Evolutionary conservation across 2,329 filamentous ascomycete species (phyloP), one percentile per base, ranked within the genome.

Genomic region (Fusarium sp.): DNA sequence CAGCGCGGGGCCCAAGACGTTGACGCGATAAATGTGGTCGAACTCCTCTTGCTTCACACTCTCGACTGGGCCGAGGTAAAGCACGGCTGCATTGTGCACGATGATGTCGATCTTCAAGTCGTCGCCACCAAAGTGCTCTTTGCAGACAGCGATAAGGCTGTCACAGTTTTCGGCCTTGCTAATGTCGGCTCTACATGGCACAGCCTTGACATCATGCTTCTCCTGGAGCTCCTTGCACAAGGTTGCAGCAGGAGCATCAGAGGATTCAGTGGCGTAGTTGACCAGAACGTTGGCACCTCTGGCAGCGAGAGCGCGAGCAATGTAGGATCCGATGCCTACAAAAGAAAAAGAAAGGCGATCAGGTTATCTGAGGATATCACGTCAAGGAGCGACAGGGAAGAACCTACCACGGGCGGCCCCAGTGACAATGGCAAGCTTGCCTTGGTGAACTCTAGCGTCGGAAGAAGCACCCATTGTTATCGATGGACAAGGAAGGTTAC

Each of bases 141-240:
- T 75, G 58, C 77, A 83, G 80, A 92, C 89, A 70, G 89, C 84
- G 35, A 87, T 81, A 65, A 93, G 79, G 64, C 87, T 84, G 8
- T 86, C 84, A 5, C 88, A 89, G 10, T 88, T 88, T 20, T 85
- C 87, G 50, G 88, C 85, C 23, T 87, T 86, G 75, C 87, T 87
- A 78, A 93, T 88, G 81, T 92, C 91, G 37, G 91, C 91, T 80
- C 92, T 90, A 5, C 93, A 88, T 20, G 85, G 80, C 35, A 89
- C 80, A 54, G 89, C 89, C 68, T 84, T 85, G 73, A 89, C 81
- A 34, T 81, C 82, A 79, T 88, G 80, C 30, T 82, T 79, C 39
- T 80, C 76, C 60, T 83, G 61, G 7, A 90, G 83, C 64, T 86
- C 78, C 13, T 81, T 75, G 67, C 85, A 85, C 32, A 90, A 83